Evolutionary conservation across 768 basidiomycete species (phyloP).

Genomic region (Suillus spraguei): DNA sequence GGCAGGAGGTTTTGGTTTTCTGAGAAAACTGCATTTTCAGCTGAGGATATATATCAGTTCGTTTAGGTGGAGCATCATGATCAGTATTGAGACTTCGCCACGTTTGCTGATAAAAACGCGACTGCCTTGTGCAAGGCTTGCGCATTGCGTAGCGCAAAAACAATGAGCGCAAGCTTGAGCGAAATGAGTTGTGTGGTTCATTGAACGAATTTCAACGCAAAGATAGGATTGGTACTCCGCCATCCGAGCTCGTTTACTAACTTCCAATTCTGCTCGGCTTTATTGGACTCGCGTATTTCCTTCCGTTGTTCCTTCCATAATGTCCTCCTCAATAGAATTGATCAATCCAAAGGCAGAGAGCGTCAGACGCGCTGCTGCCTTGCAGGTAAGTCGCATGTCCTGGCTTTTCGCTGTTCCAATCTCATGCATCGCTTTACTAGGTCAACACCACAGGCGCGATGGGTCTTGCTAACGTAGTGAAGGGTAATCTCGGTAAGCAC

Average conservation of each 20-base stretch:
- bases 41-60: constrained; percentile 9
- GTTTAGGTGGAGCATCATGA: constrained; percentile 6
- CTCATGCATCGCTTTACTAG: constrained; percentile 41
- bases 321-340: constrained; percentile 86
- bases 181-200: constrained; percentile 26
- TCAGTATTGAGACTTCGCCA: constrained; percentile 17
- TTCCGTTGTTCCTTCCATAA: constrained; percentile 30
- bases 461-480: constrained; percentile 96
- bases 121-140: constrained; percentile 29
- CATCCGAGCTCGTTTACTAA: constrained; percentile 14
- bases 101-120: constrained; percentile 32
- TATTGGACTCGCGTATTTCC: constrained; percentile 12
- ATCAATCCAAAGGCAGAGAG: constrained; percentile 98
- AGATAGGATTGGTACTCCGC: constrained; percentile 34
- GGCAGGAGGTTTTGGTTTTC: constrained; percentile 1
- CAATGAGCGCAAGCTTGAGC: constrained; percentile 8
- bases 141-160: constrained; percentile 37
- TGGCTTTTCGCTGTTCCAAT: constrained; percentile 21
- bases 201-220: constrained; percentile 19
- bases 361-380: constrained; percentile 84
- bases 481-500: constrained; percentile 88
- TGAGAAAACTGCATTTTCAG: constrained; percentile 3
- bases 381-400: constrained; percentile 62
- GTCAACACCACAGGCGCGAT: constrained; percentile 94
- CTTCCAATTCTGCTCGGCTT: constrained; percentile 9